Evolutionary conservation across 345 rosid species (phyloP), one percentile per base, ranked within the genome.

Genomic region (Bruguiera sexangula): DNA sequence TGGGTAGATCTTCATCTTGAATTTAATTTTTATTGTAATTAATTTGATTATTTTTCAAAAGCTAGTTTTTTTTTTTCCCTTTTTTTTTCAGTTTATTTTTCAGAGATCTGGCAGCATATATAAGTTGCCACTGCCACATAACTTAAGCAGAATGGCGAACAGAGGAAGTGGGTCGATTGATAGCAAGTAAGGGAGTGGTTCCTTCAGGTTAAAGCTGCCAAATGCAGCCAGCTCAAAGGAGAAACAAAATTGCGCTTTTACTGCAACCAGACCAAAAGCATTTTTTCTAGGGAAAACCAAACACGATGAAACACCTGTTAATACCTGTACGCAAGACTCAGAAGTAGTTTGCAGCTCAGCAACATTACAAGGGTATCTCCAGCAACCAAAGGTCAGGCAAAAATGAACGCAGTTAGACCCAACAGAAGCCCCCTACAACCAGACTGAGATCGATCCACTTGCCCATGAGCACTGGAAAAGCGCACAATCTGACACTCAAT

Each of bases 311-410:
- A 73, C 69, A 69, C 73, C 66, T 24, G 65, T 53, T 51, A 30
- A 67, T 22, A 69, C 59, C 80, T 81, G 75, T 72, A 77, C 76
- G 79, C 29, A 72, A 64, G 66, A 78, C 50, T 67, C 66, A 69
- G 2, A 80, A 69, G 62, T 60, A 58, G 67, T 63, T 58, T 24
- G 34, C 67, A 36, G 3, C 75, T 59, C 73, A 27, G 55, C 20
- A 51, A 58, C 37, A 68, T 62, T 50, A 63, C 71, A 67, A n/a
- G 51, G 46, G 68, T 29, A 59, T 67, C 60, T 20, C 18, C 69
- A 29, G 62, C 16, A 64, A 67, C 56, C 64, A 37, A 37, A 65
- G 29, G 32, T 52, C 62, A 73, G 65, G 65, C 54, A 66, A 29
- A 69, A 65, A 29, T 43, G 60, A n/a, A 70, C 72, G 69, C 66